phyloP scores from a whole-genome alignment of 192 early-diverging fungal species.

The Lobosporangium transversale region DNA sequence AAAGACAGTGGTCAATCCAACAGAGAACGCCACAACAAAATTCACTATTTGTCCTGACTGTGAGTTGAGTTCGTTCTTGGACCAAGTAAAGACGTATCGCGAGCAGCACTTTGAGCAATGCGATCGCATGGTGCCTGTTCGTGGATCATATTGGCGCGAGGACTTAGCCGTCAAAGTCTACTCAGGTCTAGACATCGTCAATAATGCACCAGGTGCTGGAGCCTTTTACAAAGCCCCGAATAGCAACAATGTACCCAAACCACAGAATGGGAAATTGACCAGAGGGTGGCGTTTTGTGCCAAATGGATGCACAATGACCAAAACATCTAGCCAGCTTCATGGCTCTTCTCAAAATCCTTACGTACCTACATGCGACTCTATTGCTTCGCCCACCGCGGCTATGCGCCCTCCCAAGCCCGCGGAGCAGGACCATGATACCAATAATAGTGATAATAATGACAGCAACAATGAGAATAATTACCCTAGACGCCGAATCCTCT shows the following conservation, averaged over 20 bases:
- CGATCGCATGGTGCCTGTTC: constrained; percentile 36
- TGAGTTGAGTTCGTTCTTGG: constrained; percentile 21
- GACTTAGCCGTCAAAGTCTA: constrained; percentile 20
- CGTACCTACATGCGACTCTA: constrained; percentile 24
- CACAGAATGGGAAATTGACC: not conserved
- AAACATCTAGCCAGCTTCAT: constrained; percentile 5
- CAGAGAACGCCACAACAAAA: not conserved
- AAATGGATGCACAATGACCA: constrained; percentile 38
- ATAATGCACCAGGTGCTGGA: constrained; percentile 20
- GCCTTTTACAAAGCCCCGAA: not conserved
- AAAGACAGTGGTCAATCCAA: constrained; percentile 2
- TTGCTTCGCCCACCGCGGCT: constrained; percentile 14
- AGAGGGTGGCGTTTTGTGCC: constrained; percentile 46
- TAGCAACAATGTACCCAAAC: not conserved
- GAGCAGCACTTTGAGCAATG: constrained; percentile 27
- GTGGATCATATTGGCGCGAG: constrained; percentile 36
- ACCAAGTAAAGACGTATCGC: constrained; percentile 6
- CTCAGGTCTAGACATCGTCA: constrained; percentile 19
- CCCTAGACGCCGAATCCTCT: constrained; percentile 25
- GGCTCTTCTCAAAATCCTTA: constrained; percentile 26
- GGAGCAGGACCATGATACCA: not conserved
- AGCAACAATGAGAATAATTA: not conserved
- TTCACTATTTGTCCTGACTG: constrained; percentile 23
- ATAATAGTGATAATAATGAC: not conserved
- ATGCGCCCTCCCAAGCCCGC: constrained; percentile 4